Evolutionary conservation across 73 alveolate genomes (phyloP).

Genomic region (Blepharisma stoltei): DNA sequence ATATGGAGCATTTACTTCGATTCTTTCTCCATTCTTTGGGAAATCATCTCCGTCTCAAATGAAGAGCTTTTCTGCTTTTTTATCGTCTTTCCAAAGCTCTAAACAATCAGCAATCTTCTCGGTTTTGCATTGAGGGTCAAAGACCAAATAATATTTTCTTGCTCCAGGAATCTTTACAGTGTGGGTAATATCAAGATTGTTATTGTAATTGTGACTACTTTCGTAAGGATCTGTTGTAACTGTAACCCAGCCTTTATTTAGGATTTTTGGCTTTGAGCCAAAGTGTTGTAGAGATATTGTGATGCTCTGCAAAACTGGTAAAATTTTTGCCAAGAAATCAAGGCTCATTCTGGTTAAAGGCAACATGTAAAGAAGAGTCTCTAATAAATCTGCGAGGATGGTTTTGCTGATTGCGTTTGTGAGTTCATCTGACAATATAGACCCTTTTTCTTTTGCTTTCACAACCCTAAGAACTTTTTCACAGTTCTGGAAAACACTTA

Average conservation of each 20-base stretch:
- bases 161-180: background rate
- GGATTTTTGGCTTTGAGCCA: too few species aligned
- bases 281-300: background rate
- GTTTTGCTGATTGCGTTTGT: background rate
- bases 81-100: slow-evolving; percentile 17
- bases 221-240: background rate
- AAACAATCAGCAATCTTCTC: slow-evolving; percentile 21
- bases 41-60: too few species aligned
- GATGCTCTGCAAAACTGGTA: background rate
- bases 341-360: background rate
- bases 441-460: too few species aligned
- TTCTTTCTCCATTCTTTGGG: too few species aligned
- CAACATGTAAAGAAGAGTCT: background rate
- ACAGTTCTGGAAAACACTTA: too few species aligned
- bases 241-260: slow-evolving; percentile 1
- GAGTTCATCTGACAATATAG: background rate
- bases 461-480: too few species aligned
- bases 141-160: slow-evolving; percentile 1
- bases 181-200: background rate
- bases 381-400: background rate
- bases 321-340: too few species aligned
- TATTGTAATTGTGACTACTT: slow-evolving; percentile 6
- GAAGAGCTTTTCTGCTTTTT: background rate
- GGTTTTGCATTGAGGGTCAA: slow-evolving; percentile 38
- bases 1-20: too few species aligned